A percentile compares a stretch with the other conserved stretches of the same genome.
Conservation (phyloP, 768 basidiomycete species). For the Gymnopilus junonius region DNA sequence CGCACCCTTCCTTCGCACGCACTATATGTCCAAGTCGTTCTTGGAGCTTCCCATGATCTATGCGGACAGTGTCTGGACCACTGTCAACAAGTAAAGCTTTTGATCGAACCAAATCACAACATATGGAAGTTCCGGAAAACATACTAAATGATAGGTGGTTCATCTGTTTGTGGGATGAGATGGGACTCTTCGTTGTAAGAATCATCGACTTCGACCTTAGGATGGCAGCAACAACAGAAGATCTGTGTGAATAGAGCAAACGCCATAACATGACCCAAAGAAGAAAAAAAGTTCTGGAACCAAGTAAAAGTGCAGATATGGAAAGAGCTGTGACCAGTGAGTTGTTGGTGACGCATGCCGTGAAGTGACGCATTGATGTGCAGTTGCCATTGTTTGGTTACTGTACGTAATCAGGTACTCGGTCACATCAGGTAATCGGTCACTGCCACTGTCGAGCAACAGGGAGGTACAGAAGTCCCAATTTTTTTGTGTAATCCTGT, state of each 20-base stretch:
- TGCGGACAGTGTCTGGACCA: slow-evolving; percentile 28
- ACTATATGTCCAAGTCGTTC: slow-evolving; percentile 62
- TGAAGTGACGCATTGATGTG: not conserved
- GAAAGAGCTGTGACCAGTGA: not conserved
- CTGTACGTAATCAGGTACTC: too few relatives aligned
- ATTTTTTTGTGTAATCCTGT: too few relatives aligned
- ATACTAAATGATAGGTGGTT: slow-evolving; percentile 29
- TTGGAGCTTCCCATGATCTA: slow-evolving; percentile 56
- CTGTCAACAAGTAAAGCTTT: not conserved
- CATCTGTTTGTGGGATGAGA: slow-evolving; percentile 35
- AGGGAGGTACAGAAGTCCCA: too few relatives aligned
- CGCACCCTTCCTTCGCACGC: slow-evolving; percentile 63
- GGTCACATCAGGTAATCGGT: too few relatives aligned
- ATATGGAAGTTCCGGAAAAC: slow-evolving; percentile 20
- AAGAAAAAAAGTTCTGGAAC: not conserved
- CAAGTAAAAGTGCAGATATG: not conserved
- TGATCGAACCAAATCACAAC: slow-evolving; percentile 8
- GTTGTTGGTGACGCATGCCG: too few relatives aligned
- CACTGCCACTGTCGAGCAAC: too few relatives aligned
- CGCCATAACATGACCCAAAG: slow-evolving; percentile 22
- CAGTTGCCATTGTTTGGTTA: not conserved
- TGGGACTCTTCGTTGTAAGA: slow-evolving; percentile 33
- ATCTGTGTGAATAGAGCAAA: slow-evolving; percentile 23
- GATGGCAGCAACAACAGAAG: slow-evolving; percentile 30
- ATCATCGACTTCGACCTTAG: slow-evolving; percentile 15